A percentile compares a stretch with the other conserved stretches of the same genome.
phyloP scores from a whole-genome alignment of 2,329 filamentous ascomycete genomes.

The Sclerotinia subarctica region DNA sequence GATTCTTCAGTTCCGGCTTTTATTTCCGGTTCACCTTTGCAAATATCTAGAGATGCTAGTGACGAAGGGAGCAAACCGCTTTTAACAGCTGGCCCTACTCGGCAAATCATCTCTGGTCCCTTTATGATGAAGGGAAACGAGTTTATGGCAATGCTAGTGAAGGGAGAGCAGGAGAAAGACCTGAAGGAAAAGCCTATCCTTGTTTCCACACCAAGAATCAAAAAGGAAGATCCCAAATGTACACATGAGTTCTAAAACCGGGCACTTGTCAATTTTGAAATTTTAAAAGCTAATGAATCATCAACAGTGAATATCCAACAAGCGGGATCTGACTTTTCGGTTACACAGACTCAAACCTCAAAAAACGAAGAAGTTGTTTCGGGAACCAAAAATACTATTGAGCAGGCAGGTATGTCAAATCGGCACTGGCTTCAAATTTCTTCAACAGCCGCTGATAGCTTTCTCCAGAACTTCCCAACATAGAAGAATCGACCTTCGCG shows the following conservation, averaged over 20 bases:
- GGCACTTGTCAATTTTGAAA: neutral
- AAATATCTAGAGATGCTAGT: neutral
- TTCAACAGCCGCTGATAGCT: neutral
- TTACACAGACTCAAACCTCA: neutral
- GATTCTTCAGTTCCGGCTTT: neutral
- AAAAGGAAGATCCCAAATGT: neutral
- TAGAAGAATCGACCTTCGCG: neutral
- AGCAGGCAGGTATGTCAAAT: neutral
- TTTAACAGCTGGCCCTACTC: too few species aligned
- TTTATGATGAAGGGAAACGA: conserved; percentile 2
- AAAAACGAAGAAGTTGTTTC: neutral
- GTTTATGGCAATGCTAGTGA: conserved; percentile 14
- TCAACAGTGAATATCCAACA: conserved; percentile 4
- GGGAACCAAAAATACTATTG: neutral
- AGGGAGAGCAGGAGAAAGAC: neutral
- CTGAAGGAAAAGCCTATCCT: neutral
- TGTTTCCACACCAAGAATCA: too few species aligned
- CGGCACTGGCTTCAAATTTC: neutral
- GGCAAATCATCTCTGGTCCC: neutral
- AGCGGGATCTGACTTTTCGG: neutral
- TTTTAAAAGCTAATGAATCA: neutral
- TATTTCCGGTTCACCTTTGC: neutral
- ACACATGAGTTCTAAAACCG: neutral
- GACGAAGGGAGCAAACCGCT: neutral
- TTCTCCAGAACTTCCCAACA: neutral